Evolutionary conservation across 768 basidiomycete genomes (phyloP), one percentile per base, ranked within the genome.

Genomic region (Coprinopsis strossmayeri): DNA sequence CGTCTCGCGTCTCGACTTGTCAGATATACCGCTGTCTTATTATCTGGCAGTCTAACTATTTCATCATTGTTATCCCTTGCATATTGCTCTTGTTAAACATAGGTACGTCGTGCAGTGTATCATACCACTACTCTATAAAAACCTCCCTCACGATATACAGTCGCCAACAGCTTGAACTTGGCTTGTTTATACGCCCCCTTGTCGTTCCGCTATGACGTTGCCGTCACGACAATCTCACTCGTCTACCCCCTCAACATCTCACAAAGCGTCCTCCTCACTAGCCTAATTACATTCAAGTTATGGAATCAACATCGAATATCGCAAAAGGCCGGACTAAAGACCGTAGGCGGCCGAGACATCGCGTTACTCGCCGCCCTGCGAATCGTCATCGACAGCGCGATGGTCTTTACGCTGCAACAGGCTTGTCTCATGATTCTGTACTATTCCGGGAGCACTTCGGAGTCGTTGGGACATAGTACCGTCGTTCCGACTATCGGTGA

Each of bases 211-310:
- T n/a, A n/a, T n/a, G n/a, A n/a, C n/a, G 25, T 21, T 10, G 3
- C 7, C 17, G 9, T 9, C 21, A 18, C 21, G 9, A 21, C 9
- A 18, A n/a, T n/a, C n/a, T 7, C 35, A 5, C 5, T 38, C 35
- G 17, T 45, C 7, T 55, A 52, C 28, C 40, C 51, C n/a, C 30
- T 55, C 4, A 25, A 34, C 37, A 24, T 55, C 13, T 34, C 37
- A 7, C 54, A 55, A 39, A 55, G 39, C 26, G 20, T 24, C 4
- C 27, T 51, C 9, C 52, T 51, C 3, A 49, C 39, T 7, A 46
- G 38, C 18, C 44, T 49, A 1, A 56, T 58, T 41, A 50, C 55
- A 12, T 49, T 46, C 21, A 48, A 52, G n/a, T 32, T 56, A 7
- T 49, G 46, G 43, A 13, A 30, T 1, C 53, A 58, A 38, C 43